Evolutionary conservation across 2,329 filamentous ascomycete genomes (phyloP).

Genomic region (Monilinia fructigena): DNA sequence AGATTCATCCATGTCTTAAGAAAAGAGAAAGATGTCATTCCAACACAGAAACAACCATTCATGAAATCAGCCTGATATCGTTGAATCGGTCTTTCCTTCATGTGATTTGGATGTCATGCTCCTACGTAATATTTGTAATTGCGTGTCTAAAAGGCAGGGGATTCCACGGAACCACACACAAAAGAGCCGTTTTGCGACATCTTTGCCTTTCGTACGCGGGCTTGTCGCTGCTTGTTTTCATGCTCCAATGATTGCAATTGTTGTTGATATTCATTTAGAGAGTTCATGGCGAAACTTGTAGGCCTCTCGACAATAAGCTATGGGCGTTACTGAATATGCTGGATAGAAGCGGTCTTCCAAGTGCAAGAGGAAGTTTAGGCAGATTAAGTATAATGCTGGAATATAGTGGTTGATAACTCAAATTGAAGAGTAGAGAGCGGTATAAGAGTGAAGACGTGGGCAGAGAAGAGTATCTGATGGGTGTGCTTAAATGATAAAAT

Average conservation of each 20-base stretch:
- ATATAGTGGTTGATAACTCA: not conserved
- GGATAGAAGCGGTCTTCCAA: not conserved
- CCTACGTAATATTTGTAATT: constrained; percentile 14
- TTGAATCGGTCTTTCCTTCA: constrained; percentile 3
- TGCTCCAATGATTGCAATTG: constrained; percentile 11
- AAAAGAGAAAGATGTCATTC: not conserved
- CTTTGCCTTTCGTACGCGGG: not conserved
- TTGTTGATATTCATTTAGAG: constrained; percentile 6
- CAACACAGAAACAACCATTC: not conserved
- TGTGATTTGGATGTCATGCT: not conserved
- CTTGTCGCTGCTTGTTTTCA: constrained; percentile 18
- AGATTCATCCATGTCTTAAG: not conserved
- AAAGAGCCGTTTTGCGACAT: not conserved
- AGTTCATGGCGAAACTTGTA: not conserved
- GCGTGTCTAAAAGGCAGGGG: constrained; percentile 10
- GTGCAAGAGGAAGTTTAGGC: not conserved
- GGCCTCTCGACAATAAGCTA: not conserved
- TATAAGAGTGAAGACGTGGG: not conserved
- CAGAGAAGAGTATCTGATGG: not conserved
- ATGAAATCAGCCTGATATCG: not conserved
- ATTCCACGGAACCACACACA: constrained; percentile 1
- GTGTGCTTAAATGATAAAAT: constrained; percentile 4
- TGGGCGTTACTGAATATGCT: not conserved
- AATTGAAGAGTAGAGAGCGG: not conserved
- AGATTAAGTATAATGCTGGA: not conserved